phyloP scores from a whole-genome alignment of 2,329 filamentous ascomycete genomes.

The Exophiala sp. region DNA sequence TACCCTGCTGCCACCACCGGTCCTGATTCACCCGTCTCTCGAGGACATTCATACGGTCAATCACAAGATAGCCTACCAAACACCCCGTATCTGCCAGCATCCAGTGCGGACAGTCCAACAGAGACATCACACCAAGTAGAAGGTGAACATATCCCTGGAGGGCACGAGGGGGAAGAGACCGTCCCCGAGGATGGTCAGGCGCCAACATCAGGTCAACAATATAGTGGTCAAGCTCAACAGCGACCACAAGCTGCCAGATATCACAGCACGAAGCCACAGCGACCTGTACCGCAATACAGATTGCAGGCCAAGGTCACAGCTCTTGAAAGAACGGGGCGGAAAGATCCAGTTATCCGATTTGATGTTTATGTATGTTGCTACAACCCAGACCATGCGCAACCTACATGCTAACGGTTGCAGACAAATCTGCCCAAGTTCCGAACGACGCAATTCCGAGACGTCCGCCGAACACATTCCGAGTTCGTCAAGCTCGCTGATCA shows the following conservation, averaged over 20 bases:
- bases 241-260: conserved; percentile 45
- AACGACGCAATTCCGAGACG: conserved; percentile 96
- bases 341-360: conserved; percentile 90
- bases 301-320: conserved; percentile 93
- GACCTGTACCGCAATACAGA: conserved; percentile 68
- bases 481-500: conserved; percentile 96
- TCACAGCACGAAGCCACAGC: conserved; percentile 40
- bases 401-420: conserved; percentile 47
- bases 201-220: conserved; percentile 32
- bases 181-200: conserved; percentile 22
- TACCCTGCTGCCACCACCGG: conserved; percentile 35
- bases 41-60: conserved; percentile 26
- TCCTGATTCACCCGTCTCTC: conserved; percentile 41
- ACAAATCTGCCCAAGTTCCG: conserved; percentile 98
- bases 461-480: conserved; percentile 90
- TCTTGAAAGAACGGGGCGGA: conserved; percentile 87
- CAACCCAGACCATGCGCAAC: neutral
- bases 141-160: conserved; percentile 2
- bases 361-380: conserved; percentile 78
- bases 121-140: conserved; percentile 24
- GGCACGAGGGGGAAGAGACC: conserved; percentile 12
- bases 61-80: conserved; percentile 27
- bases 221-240: conserved; percentile 30
- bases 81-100: conserved; percentile 33
- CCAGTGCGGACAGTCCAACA: conserved; percentile 27